Evolutionary conservation across 208 protist genomes (phyloP).

Genomic region (Leishmania tropica): DNA sequence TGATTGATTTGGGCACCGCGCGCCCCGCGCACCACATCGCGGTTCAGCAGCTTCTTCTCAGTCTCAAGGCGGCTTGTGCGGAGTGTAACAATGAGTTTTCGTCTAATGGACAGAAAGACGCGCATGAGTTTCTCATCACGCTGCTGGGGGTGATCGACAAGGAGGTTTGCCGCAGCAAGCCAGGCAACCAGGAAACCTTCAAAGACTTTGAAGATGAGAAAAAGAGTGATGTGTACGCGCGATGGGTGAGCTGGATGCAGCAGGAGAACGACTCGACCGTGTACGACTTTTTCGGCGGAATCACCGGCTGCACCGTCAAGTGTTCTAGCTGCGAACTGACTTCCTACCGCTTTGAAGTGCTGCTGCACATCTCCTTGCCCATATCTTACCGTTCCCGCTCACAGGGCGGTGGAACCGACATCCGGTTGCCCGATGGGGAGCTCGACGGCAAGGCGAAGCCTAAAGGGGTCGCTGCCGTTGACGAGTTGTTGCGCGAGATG

Average conservation of each 20-base stretch:
- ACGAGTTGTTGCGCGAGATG: constrained; percentile 50
- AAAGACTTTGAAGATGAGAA: constrained; percentile 62
- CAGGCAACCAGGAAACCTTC: constrained; percentile 49
- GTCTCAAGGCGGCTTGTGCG: constrained; percentile 61
- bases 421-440: background rate
- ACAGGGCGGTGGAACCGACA: background rate
- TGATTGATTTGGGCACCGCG: constrained; percentile 46
- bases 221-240: constrained; percentile 49
- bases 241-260: constrained; percentile 54
- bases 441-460: constrained; percentile 2
- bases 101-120: constrained; percentile 85
- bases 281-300: constrained; percentile 86
- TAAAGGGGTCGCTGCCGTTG: constrained; percentile 21
- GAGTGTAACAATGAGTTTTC: constrained; percentile 76
- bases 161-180: constrained; percentile 70
- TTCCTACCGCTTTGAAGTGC: constrained; percentile 76
- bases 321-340: constrained; percentile 52
- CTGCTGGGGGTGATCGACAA: constrained; percentile 88
- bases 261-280: constrained; percentile 64
- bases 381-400: constrained; percentile 25
- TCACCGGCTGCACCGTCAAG: constrained; percentile 51
- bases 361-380: constrained; percentile 79
- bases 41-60: constrained; percentile 42
- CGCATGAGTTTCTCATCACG: constrained; percentile 91
- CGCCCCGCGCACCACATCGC: constrained; percentile 5